These are phyloP conservation scores for Myrica gale DNA, from an alignment of 306 rosid genomes.

Conservation along the genomic window DNA sequence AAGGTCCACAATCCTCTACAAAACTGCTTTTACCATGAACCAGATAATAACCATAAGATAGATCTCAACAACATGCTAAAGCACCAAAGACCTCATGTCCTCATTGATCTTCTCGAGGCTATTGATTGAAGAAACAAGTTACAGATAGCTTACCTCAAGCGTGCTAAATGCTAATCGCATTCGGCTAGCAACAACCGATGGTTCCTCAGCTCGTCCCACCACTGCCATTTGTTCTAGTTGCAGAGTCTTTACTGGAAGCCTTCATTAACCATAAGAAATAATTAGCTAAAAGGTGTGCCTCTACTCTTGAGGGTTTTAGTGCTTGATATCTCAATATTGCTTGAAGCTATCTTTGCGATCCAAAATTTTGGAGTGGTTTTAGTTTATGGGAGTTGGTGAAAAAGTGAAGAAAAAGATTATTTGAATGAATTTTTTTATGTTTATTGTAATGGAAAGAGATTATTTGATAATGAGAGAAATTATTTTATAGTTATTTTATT, in stretches of 20 bases:
- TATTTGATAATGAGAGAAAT: too few species aligned
- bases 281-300: conserved; percentile 11
- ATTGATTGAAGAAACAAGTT: conserved; percentile 9
- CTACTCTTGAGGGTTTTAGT: conserved; percentile 4
- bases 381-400: too few species aligned
- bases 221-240: conserved; percentile 96
- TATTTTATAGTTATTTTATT: too few species aligned
- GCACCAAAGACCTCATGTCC: background rate
- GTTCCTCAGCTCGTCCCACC: conserved; percentile 79
- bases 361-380: too few species aligned
- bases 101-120: background rate
- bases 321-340: conserved; percentile 7
- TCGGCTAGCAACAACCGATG: conserved; percentile 90
- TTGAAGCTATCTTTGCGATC: background rate
- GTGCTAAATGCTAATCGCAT: conserved; percentile 88
- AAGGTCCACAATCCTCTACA: background rate
- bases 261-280: conserved; percentile 34
- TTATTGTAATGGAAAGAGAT: too few species aligned
- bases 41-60: background rate
- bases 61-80: background rate
- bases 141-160: conserved; percentile 70
- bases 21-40: background rate
- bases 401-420: too few species aligned
- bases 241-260: conserved; percentile 98
- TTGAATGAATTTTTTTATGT: too few species aligned